A percentile compares a stretch with the other conserved stretches of the same genome.
phyloP scores from a whole-genome alignment of 139 green algal species.

The Micractinium conductrix region DNA sequence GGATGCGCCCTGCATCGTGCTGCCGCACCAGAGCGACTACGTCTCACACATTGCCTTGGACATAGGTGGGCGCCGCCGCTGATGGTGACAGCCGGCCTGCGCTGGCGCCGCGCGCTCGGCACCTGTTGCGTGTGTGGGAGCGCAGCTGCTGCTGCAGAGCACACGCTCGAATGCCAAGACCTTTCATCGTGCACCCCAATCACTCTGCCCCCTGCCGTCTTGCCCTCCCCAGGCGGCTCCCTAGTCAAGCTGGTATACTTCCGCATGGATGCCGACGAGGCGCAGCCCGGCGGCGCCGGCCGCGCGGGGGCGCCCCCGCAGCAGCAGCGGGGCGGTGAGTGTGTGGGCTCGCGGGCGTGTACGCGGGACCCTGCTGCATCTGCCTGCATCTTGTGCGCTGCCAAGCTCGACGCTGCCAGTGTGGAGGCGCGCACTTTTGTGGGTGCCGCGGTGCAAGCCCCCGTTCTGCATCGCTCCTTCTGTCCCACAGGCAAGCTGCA shows the following conservation, averaged over 20 bases:
- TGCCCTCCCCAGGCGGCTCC: constrained; percentile 64
- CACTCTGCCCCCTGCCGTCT: not conserved
- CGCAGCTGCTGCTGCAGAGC: too few species aligned
- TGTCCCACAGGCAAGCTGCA: constrained; percentile 80
- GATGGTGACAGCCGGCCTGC: too few species aligned
- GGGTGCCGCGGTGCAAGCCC: too few species aligned
- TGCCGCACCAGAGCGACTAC: constrained; percentile 93
- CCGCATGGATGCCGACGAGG: constrained; percentile 55
- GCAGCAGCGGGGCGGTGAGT: not conserved
- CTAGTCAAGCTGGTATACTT: constrained; percentile 99
- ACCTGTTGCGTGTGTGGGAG: not conserved
- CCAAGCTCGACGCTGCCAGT: too few species aligned
- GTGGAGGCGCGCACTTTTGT: too few species aligned
- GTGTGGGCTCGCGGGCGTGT: not conserved
- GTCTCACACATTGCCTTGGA: constrained; percentile 94
- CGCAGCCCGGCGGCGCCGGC: too few species aligned
- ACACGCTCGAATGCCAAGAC: too few species aligned
- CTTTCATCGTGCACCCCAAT: not conserved
- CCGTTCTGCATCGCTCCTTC: too few species aligned
- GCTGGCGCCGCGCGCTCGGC: too few species aligned
- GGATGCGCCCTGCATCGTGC: constrained; percentile 85
- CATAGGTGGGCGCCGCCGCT: constrained; percentile 79
- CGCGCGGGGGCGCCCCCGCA: too few species aligned
- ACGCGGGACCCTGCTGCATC: not conserved
- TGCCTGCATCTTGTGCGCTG: not conserved